Percentiles rank a stretch among this genome's conserved stretches.
Conservation (phyloP, 345 rosid species). For the Gossypium herbaceum region DNA sequence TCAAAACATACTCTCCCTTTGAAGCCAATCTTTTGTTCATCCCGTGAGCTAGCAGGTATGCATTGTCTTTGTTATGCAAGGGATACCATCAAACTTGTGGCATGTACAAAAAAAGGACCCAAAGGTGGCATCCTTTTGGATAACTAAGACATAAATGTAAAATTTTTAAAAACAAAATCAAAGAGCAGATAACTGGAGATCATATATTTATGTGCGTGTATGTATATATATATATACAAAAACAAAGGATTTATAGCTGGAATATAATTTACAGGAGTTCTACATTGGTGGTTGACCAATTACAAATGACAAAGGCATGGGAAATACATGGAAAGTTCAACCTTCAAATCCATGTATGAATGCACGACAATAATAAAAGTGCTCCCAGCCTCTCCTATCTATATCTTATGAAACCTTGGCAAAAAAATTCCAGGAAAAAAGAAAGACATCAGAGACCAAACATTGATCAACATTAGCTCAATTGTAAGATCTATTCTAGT, state of each 20-base stretch:
- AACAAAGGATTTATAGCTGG: too few species aligned
- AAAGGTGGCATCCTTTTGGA: background rate
- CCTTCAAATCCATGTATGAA: conserved; percentile 21
- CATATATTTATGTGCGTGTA: too few species aligned
- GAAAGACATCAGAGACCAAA: conserved; percentile 4
- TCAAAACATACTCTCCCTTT: conserved; percentile 42
- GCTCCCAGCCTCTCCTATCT: conserved; percentile 10
- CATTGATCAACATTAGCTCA: conserved; percentile 9
- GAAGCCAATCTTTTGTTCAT: conserved; percentile 19
- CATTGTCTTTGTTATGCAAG: background rate
- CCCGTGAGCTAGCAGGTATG: background rate
- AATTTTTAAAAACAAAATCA: background rate
- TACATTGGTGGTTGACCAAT: conserved; percentile 18
- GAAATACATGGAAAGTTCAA: conserved; percentile 28
- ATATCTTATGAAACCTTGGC: conserved; percentile 9
- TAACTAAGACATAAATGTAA: background rate
- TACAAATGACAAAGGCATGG: conserved; percentile 6
- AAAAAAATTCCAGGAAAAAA: background rate
- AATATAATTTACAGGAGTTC: background rate
- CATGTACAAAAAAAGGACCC: background rate
- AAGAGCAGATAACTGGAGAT: too few species aligned
- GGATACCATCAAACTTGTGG: background rate
- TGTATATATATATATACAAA: too few species aligned
- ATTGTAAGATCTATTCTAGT: conserved; percentile 6
- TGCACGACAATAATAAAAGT: conserved; percentile 6